Evolutionary conservation across 164 flowering plant species (phyloP).

Genomic region (Cinnamomum micranthum): DNA sequence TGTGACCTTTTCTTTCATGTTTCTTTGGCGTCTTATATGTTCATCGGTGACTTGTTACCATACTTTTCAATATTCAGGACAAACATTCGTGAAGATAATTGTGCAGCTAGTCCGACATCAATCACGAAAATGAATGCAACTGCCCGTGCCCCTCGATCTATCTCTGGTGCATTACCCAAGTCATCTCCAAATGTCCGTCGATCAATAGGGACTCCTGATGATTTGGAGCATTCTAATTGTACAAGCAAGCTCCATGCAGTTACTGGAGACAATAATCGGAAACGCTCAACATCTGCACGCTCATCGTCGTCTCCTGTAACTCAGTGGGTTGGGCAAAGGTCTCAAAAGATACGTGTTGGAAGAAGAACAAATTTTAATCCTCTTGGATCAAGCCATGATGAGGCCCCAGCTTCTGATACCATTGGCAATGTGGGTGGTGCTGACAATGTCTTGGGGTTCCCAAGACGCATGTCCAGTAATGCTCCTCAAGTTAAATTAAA

Average conservation of each 20-base stretch:
- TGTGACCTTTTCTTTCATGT: not conserved
- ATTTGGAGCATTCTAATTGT: constrained; percentile 64
- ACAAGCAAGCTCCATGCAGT: constrained; percentile 49
- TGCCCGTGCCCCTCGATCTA: constrained; percentile 69
- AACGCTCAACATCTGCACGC: constrained; percentile 53
- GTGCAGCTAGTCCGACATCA: constrained; percentile 58
- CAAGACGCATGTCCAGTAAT: constrained; percentile 35
- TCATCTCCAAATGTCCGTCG: constrained; percentile 48
- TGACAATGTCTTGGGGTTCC: constrained; percentile 45
- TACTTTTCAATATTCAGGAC: constrained; percentile 35
- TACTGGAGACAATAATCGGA: constrained; percentile 56
- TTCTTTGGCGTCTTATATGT: not conserved
- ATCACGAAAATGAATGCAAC: constrained; percentile 48
- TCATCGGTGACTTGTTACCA: not conserved
- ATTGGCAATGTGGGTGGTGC: constrained; percentile 41
- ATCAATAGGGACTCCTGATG: constrained; percentile 41
- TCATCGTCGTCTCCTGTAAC: constrained; percentile 84
- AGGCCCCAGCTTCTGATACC: constrained; percentile 41
- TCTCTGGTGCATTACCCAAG: constrained; percentile 49
- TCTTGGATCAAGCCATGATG: constrained; percentile 54
- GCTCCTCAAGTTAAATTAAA: constrained; percentile 57
- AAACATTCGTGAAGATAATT: constrained; percentile 52
- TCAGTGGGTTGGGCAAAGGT: constrained; percentile 80
- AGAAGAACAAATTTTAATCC: constrained; percentile 71
- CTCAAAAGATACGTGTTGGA: constrained; percentile 75